phyloP scores from a whole-genome alignment of 2,329 filamentous ascomycete genomes.

The Lojkania enalia region DNA sequence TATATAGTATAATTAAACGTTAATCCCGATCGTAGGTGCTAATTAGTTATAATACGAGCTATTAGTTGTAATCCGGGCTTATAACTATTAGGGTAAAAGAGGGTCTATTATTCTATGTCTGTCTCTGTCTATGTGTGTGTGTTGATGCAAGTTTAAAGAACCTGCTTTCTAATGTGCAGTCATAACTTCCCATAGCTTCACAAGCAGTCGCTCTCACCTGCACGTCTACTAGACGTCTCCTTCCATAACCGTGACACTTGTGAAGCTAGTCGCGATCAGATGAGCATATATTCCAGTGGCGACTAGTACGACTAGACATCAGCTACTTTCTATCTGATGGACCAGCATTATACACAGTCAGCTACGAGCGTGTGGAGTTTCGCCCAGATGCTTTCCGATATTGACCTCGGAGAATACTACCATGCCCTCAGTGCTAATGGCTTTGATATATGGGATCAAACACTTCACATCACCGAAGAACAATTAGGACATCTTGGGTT shows the following conservation, averaged over 20 bases:
- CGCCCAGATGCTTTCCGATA: constrained; percentile 4
- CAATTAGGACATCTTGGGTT: constrained; percentile 4
- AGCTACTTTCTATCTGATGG: constrained; percentile 5
- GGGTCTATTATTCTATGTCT: too few species aligned
- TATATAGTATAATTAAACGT: too few species aligned
- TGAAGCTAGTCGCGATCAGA: constrained; percentile 2
- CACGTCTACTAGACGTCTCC: too few species aligned
- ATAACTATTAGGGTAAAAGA: too few species aligned
- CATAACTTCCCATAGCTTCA: too few species aligned
- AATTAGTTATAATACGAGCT: too few species aligned
- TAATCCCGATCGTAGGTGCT: too few species aligned
- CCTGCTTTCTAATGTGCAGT: too few species aligned
- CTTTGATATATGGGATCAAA: constrained; percentile 3
- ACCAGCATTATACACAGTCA: constrained; percentile 1
- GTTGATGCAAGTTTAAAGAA: too few species aligned
- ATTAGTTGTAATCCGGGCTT: too few species aligned
- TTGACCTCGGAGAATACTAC: constrained; percentile 2
- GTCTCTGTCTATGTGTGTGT: too few species aligned
- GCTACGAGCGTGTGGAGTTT: constrained; percentile 3
- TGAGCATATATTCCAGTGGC: constrained; percentile 4
- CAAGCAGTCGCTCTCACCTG: too few species aligned
- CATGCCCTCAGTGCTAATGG: constrained; percentile 2
- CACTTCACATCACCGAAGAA: constrained; percentile 2
- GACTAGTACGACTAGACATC: constrained; percentile 1
- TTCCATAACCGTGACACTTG: background rate